Evolutionary conservation across 768 basidiomycete species (phyloP), one percentile per base, ranked within the genome.

Genomic region (Lactarius trivialis): DNA sequence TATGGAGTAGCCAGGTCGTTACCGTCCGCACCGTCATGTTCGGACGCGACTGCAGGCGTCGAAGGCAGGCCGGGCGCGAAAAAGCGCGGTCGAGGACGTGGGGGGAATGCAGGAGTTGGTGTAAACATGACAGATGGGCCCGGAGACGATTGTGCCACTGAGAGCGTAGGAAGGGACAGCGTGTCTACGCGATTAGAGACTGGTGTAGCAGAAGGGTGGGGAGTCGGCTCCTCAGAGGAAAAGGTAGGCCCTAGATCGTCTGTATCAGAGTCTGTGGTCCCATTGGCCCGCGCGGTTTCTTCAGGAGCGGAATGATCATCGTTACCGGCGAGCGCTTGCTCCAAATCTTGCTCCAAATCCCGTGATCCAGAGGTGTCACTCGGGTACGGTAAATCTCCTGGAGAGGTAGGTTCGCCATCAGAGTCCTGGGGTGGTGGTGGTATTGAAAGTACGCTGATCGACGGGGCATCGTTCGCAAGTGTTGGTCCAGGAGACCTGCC

Each of bases 21-120:
- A 14, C 34, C 61, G 5, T 68, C 54, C 15, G 26, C 19, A 19
- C 14, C 57, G 19, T 58, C 45, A 14, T 77, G 71, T 7, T 61
- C 63, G n/a, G 56, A 37, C 17, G 43, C 34, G 36, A 60, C 45
- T 14, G 34, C 63, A 12, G 65, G 65, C 6, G 63, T 66, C 28
- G 63, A 57, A 33, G 55, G 65, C 14, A 66, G 50, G 28, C 45
- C 60, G 12, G 54, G 50, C 9, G 74, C 71, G 28, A 80, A 76
- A 71, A 90, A 89, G 17, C 85, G 82, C 24, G 88, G 79, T 14
- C 88, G 80, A 17, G 77, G 76, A 17, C 81, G 78, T n/a, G 77
- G 82, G 61, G 83, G 82, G 62, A 84, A 81, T 4, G 83, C 82
- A 33, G 86, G 87, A 0, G 85, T 89, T 9, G 87, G 88, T 0